These are phyloP conservation scores for Cercophora sp. DNA, from an alignment of 495 filamentous ascomycete species.

Conservation along the genomic window DNA sequence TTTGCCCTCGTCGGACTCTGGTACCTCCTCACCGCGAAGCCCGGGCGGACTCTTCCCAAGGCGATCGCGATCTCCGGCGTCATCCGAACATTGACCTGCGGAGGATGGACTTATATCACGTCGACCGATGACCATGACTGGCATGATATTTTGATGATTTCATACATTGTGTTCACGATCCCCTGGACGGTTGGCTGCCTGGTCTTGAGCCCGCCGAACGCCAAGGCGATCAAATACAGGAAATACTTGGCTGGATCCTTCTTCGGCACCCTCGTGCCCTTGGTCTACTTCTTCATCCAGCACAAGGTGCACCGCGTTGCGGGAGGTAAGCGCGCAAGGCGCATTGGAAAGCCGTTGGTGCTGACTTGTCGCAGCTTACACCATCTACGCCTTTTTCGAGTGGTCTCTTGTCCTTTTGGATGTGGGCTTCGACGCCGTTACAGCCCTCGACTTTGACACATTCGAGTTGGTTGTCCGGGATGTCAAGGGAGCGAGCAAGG, in stretches of 20 bases:
- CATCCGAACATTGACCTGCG: constrained; percentile 88
- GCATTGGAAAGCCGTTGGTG: background rate
- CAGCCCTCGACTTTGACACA: constrained; percentile 86
- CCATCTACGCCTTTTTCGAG: constrained; percentile 97
- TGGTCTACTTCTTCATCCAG: constrained; percentile 97
- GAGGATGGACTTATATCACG: constrained; percentile 98
- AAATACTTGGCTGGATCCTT: constrained; percentile 81
- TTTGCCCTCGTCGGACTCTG: constrained; percentile 89
- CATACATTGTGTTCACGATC: constrained; percentile 88
- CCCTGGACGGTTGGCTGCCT: constrained; percentile 95
- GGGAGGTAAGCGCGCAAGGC: constrained; percentile 63
- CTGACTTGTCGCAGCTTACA: constrained; percentile 65
- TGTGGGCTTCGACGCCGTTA: constrained; percentile 94
- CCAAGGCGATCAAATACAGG: constrained; percentile 78
- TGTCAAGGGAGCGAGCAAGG: constrained; percentile 86
- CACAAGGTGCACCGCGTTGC: constrained; percentile 95
- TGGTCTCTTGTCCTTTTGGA: constrained; percentile 95
- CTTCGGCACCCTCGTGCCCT: constrained; percentile 83
- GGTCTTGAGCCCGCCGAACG: constrained; percentile 81
- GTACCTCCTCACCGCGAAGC: constrained; percentile 81
- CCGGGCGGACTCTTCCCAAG: constrained; percentile 72
- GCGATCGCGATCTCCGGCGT: constrained; percentile 75
- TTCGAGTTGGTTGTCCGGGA: constrained; percentile 89
- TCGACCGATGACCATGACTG: constrained; percentile 97
- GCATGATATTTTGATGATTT: constrained; percentile 99